Base-by-base conservation (phyloP, 345 rosid species). In the Rhizophora apiculata region DNA sequence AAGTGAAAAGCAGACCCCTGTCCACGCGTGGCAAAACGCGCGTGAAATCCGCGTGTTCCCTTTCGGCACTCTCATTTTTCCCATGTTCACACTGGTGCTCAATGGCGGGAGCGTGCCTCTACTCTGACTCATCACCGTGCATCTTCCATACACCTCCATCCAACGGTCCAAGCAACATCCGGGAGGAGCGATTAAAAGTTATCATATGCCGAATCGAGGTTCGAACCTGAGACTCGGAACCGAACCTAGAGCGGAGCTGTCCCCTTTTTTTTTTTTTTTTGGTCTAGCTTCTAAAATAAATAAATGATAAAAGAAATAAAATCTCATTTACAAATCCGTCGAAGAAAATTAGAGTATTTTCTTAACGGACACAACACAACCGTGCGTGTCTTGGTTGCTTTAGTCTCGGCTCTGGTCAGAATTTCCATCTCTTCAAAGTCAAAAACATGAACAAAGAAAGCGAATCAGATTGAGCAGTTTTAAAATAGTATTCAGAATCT, bases 1-100 rank as follows among this genome's bases (percentile, higher is more conserved):
- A 6, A 36, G 39, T 22, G 31, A 53, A 53, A 36, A 59, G 74
- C 49, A 49, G 22, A 26, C 26, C 52, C 36, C 30, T 7, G 2
- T 15, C 67, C 81, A 77, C 83, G 82, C 82, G 69, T 67, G 59
- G n/a, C 31, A 7, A 66, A 69, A 76, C 56, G 85, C 85, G 86
- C 86, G 88, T 85, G 83, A 68, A 58, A 62, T 71, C 55, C 59
- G 73, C 67, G 64, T 16, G 49, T 31, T 61, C 68, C 67, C 59
- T 16, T 43, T 59, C 46, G 74, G 70, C 59, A 69, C 74, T 58
- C 67, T 29, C 4, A 1, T 29, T 78, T 75, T 39, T 68, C 37
- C 30, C 8, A 6, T 20, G 20, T 55, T 22, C 59, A 61, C 63
- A 64, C 43, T 27, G 58, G 68, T 53, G 68, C 57, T 65, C 53